A percentile compares a stretch with the other conserved stretches of the same genome.
Evolutionary conservation across 1,284 basidiomycete species (phyloP).

Genomic region (Coriolopsis trogii): DNA sequence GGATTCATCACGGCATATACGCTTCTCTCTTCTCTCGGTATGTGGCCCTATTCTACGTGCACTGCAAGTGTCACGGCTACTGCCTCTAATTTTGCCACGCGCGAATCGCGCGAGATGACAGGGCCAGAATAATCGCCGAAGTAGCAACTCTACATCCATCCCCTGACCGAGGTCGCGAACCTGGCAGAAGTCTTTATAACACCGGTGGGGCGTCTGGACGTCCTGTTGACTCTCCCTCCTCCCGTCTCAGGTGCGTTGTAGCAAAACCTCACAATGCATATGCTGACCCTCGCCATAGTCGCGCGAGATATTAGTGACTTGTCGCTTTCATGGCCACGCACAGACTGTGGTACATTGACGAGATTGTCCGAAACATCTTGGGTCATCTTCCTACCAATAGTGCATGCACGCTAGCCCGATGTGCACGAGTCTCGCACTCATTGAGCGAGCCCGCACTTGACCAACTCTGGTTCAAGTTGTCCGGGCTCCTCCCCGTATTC

Average conservation of each 20-base stretch:
- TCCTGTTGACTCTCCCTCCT: too few species aligned
- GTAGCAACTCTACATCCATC: too few species aligned
- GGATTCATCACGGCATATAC: neutral
- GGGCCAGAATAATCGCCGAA: too few species aligned
- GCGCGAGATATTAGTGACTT: too few species aligned
- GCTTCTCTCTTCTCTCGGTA: neutral
- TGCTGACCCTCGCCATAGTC: too few species aligned
- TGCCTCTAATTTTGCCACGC: neutral
- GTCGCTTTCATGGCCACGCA: neutral
- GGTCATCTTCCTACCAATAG: constrained; percentile 6
- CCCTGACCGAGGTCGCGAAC: too few species aligned
- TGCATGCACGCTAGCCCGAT: constrained; percentile 9
- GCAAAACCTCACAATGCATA: too few species aligned
- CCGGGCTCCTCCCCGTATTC: constrained; percentile 9
- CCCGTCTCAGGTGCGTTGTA: too few species aligned
- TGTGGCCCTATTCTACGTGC: too few species aligned
- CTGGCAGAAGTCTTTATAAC: too few species aligned
- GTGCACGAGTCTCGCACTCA: constrained; percentile 10
- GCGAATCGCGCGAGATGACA: too few species aligned
- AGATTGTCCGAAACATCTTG: constrained; percentile 18
- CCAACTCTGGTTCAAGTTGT: constrained; percentile 17
- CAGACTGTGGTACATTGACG: constrained; percentile 17
- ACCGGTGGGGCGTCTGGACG: too few species aligned
- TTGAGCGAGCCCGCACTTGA: constrained; percentile 21
- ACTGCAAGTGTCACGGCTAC: neutral